Conservation (phyloP, 306 rosid species). For the Malus asiatica region DNA sequence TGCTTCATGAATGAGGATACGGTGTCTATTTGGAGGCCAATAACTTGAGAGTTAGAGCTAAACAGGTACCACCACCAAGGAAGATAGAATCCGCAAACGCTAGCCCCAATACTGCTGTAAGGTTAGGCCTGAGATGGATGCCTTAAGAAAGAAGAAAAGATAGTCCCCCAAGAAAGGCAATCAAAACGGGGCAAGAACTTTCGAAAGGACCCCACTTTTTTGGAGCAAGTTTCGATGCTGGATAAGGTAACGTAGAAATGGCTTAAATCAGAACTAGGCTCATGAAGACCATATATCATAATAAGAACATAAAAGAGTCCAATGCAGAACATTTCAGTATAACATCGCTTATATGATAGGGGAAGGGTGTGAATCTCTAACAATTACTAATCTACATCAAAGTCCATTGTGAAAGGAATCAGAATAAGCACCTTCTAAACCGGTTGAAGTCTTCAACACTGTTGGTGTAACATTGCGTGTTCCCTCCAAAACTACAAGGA, state of each 20-base stretch:
- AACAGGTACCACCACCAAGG: constrained; percentile 91
- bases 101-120: constrained; percentile 60
- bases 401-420: not conserved
- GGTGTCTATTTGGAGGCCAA: constrained; percentile 88
- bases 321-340: not conserved
- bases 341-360: not conserved
- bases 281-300: not conserved
- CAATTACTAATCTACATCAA: not conserved
- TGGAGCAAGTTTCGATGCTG: constrained; percentile 79
- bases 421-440: constrained; percentile 65
- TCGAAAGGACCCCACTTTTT: constrained; percentile 92
- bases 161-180: constrained; percentile 62
- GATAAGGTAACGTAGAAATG: constrained; percentile 9
- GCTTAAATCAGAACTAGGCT: not conserved
- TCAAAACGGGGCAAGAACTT: constrained; percentile 47
- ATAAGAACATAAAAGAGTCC: constrained; percentile 1
- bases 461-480: constrained; percentile 69
- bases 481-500: constrained; percentile 68
- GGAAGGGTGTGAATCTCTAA: not conserved
- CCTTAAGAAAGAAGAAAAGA: constrained; percentile 78
- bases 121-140: constrained; percentile 83
- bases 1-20: constrained; percentile 90
- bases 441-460: constrained; percentile 72
- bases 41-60: constrained; percentile 88
- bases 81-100: constrained; percentile 73